A percentile compares a stretch with the other conserved stretches of the same genome.
Evolutionary conservation across 345 rosid species (phyloP).

Genomic region (Eucalyptus cloeziana): DNA sequence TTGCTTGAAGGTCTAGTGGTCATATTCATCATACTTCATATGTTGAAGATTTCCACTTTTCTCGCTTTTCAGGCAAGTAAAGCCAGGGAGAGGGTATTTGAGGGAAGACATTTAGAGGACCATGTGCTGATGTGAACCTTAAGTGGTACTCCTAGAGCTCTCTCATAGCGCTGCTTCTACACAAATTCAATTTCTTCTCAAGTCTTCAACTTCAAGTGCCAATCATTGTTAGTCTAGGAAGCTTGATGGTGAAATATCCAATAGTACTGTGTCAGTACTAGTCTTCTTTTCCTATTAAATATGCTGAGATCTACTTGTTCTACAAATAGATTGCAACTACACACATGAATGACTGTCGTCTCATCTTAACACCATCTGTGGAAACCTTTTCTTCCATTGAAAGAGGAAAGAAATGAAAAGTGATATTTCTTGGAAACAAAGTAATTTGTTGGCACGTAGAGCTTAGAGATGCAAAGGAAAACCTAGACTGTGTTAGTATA

Average conservation of each 20-base stretch:
- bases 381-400: background rate
- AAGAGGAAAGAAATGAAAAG: background rate
- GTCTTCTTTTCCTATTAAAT: background rate
- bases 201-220: background rate
- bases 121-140: background rate
- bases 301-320: background rate
- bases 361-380: background rate
- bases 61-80: slow-evolving; percentile 21
- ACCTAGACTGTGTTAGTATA: background rate
- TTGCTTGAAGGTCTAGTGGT: background rate
- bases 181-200: background rate
- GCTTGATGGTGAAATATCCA: background rate
- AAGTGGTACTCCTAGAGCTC: background rate
- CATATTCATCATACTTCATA: background rate
- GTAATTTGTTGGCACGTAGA: background rate
- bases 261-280: background rate
- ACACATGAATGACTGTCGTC: background rate
- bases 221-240: background rate
- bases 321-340: background rate
- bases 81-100: slow-evolving; percentile 28
- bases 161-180: background rate
- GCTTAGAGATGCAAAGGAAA: background rate
- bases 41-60: background rate
- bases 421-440: background rate
- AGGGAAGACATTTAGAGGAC: background rate